Base-by-base conservation (phyloP, 306 rosid species). In the Cicer cuneatum region DNA sequence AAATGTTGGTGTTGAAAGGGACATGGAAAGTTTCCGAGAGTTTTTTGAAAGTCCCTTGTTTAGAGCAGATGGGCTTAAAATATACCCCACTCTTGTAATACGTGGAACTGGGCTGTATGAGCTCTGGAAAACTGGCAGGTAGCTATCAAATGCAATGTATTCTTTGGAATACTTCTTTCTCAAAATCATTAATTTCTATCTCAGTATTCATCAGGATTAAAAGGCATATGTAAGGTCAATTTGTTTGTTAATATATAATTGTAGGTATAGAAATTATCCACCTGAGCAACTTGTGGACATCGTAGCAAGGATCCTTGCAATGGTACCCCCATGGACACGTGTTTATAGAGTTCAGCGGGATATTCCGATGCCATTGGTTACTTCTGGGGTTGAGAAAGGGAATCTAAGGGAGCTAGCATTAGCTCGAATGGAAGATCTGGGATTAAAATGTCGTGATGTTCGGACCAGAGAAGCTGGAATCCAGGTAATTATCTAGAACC, bases 61-160 rank as follows among this genome's bases (percentile, higher is more conserved):
- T 85, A 82, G 97, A 92, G 92, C 99, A 41, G 99, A 94, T 64
- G 99, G 99, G 73, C 99, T 94, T 77, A 92, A 94, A 87, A 90
- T 94, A 69, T 94, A 94, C 81, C 97, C 99, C 18, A 94, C 99
- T 1, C 96, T 94, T 46, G 97, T 94, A 39, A 94, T 94, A 71
- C 99, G 97, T 76, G 99, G 97, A 84, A 94, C 97, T 71, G 99
- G 99, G 46, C 99, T 94, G 78, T 94, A 94, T 74, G 99, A 94
- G 80, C 97, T 92, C 52, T 94, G 97, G 99, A 94, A 94, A 92
- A 94, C 99, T 42, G 99, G 96, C 83, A 90, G 99, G 97, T 90
- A 43, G 42, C 56, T 68, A 14, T 72, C 71, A 19, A 52, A 58
- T 68, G 7, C 71, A 51, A 51, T 73, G 48, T 52, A 14, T 63